Base-by-base conservation (phyloP, 1,284 basidiomycete genomes). In the Malassezia restricta region DNA sequence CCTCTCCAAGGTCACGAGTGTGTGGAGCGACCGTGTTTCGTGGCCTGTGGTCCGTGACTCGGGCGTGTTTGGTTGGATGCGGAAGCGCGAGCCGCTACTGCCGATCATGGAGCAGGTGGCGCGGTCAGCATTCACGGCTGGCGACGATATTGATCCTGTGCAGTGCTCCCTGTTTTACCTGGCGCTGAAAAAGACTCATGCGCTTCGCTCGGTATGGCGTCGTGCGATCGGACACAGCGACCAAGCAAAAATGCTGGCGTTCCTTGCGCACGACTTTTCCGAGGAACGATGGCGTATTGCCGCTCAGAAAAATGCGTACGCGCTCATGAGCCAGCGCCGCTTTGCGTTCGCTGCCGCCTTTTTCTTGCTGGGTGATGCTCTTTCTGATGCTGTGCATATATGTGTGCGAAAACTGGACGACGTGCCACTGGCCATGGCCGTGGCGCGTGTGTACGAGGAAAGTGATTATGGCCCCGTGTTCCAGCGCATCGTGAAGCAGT, bases 261-360 rank as follows among this genome's bases (percentile, higher is more conserved):
- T 99, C 75, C 75, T 99, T 3, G 78, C 81, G 31, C 92, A 99
- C 66, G 86, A 99, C 74, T 98, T 99, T 66, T 79, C 79, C 3
- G 78, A 84, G 57, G 76, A 83, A 1, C 80, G 89, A 15, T 96
- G 92, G 92, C 82, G 82, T 58, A 88, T 86, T 12, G 91, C 91
- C 0, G 92, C 94, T 1, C 76, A 86, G 56, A 99, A 98, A 78
- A 99, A 99, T 71, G 94, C 94, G 1, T 98, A 85, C 75, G 88
- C 88, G 1, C 76, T 99, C 35, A 74, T 98, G 55, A 81, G 87
- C 39, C 67, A 73, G 53, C 58, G 71, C 12, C 56, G 69, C 15
- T 73, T 51, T 38, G 55, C 59, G 24, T 62, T 96, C 70, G 92
- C 94, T 11, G 91, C 90, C 0, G 89, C 90, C 0, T 98, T 99